Percentiles rank a stretch among this genome's conserved stretches.
phyloP scores from a whole-genome alignment of 1,284 basidiomycete species.

The Papiliotrema nemorosa region DNA sequence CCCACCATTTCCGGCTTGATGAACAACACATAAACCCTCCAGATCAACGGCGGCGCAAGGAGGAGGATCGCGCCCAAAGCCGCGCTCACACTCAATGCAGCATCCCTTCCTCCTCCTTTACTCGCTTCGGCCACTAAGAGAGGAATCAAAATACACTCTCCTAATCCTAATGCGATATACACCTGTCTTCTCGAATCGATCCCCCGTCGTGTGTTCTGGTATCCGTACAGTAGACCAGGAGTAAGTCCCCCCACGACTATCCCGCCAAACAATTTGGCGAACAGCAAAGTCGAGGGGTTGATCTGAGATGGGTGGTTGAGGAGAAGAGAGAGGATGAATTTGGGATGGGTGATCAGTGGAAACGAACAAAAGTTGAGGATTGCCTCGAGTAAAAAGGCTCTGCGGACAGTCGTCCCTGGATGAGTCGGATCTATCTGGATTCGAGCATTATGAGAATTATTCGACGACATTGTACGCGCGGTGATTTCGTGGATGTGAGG shows the following conservation, averaged over 20 bases:
- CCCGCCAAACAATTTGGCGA: slow-evolving; percentile 21
- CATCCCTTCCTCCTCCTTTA: slow-evolving; percentile 7
- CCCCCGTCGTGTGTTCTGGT: slow-evolving; percentile 12
- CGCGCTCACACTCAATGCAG: slow-evolving; percentile 11
- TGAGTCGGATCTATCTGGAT: slow-evolving; percentile 10
- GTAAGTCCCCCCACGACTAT: slow-evolving; percentile 23
- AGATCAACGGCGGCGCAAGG: slow-evolving; percentile 22
- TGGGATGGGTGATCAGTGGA: slow-evolving; percentile 23
- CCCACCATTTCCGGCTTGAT: slow-evolving; percentile 22
- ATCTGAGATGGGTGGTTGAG: slow-evolving; percentile 18
- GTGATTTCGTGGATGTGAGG: no score
- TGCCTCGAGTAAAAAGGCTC: slow-evolving; percentile 24
- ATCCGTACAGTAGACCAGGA: slow-evolving; percentile 14
- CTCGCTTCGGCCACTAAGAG: slow-evolving; percentile 14
- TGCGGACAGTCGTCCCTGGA: slow-evolving; percentile 16
- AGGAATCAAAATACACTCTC: slow-evolving; percentile 23
- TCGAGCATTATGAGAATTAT: no score
- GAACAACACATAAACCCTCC: slow-evolving; percentile 22
- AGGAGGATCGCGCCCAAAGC: slow-evolving; percentile 11
- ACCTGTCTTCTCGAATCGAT: slow-evolving; percentile 13
- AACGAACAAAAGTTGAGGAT: slow-evolving; percentile 20
- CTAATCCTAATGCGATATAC: slow-evolving; percentile 19
- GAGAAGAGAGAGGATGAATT: slow-evolving; percentile 13
- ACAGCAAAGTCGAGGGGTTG: slow-evolving; percentile 20
- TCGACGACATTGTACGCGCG: no score